Base-by-base conservation (phyloP, 73 alveolate genomes). In the Paraurostyla sp. region DNA sequence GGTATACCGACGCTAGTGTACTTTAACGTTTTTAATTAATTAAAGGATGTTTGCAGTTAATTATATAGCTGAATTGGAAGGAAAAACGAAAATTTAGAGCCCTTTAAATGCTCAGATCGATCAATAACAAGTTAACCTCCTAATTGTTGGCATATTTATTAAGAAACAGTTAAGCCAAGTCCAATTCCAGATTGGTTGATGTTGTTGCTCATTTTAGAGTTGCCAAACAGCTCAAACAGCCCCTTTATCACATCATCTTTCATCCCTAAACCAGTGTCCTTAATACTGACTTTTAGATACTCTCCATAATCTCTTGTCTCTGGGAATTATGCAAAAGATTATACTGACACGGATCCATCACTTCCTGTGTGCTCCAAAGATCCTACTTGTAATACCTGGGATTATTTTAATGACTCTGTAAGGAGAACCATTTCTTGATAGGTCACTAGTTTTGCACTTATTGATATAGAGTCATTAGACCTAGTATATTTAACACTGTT, bases 191-290 rank as follows among this genome's bases (percentile, higher is more conserved):
- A 38, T 22, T 65, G 41, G 23, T 65, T 65, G 3, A 65, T 38
- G 25, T 65, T 65, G 41, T 65, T 65, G 46, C 54, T 13, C 82
- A 65, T 65, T 36, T 65, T 65, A 18, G 60, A 25, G 41, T 65
- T 65, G 0, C 82, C 82, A 65, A 65, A 65, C 3, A 65, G 58
- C 36, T 65, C 40, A 35, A 65, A 65, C 36, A 65, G 41, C 3
- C 82, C 82, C 36, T 65, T 65, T 38, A 65, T 65, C 13, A 65
- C 58, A 65, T 65, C 58, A 3, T 65, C 82, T 38, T 40, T 65
- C 82, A 65, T 65, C 13, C 82, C 82, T 7, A 65, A 2, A 6
- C 82, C 82, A 65, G 60, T 65, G 23, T 65, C 82, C 11, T 2
- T 65, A 35, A 65, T 65, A 1, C 60, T 13, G 13, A 65, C 46